Percentiles rank a stretch among this genome's conserved stretches.
Evolutionary conservation across 73 alveolate species (phyloP).

Genomic region (Breviolum minutum): DNA sequence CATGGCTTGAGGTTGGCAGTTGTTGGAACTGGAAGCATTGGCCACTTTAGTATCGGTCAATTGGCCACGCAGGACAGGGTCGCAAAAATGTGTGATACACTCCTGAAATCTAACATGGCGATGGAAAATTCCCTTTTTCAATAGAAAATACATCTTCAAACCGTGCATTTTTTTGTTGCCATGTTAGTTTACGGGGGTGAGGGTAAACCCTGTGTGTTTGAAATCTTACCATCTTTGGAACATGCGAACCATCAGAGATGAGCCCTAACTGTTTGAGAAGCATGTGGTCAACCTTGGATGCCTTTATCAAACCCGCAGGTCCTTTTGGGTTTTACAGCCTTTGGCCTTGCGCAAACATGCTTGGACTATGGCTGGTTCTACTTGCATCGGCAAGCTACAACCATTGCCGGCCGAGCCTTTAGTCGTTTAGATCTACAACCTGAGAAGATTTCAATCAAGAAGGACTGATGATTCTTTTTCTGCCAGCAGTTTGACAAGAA

Average conservation of each 20-base stretch:
- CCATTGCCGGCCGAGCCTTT: constrained; percentile 31
- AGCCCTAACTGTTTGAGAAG: neutral
- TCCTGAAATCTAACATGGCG: neutral
- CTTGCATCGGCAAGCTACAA: constrained; percentile 34
- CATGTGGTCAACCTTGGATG: neutral
- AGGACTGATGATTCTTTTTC: no score
- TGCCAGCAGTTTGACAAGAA: no score
- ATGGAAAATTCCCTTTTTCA: no score
- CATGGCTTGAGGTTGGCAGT: constrained; percentile 59
- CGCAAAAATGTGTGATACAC: neutral
- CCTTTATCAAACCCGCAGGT: neutral
- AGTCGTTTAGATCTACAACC: neutral
- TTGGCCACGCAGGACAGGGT: constrained; percentile 37
- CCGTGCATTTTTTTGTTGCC: neutral
- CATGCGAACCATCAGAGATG: neutral
- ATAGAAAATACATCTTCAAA: neutral
- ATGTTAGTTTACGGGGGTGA: neutral
- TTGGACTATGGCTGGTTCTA: constrained; percentile 72
- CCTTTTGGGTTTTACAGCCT: constrained; percentile 45
- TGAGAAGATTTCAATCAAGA: neutral
- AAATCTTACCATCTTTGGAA: neutral
- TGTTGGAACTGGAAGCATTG: constrained; percentile 29
- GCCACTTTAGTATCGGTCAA: constrained; percentile 28
- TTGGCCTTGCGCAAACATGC: constrained; percentile 58
- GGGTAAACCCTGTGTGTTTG: no score